phyloP scores from a whole-genome alignment of 176 grass and related monocot species.

The Triticum monococcum region DNA sequence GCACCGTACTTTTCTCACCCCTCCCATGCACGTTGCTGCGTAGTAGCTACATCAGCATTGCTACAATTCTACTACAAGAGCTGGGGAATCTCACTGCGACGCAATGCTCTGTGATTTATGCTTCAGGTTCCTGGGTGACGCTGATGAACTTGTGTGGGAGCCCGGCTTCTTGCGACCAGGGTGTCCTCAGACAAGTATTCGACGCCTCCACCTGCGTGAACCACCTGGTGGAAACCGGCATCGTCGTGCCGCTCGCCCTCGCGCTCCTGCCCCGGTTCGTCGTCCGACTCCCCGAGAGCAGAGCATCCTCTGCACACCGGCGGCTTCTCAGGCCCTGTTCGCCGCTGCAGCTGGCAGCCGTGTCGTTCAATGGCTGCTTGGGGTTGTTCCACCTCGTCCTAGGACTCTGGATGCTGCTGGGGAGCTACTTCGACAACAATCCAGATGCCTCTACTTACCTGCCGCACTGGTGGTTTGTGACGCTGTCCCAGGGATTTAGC shows the following conservation, averaged over 20 bases:
- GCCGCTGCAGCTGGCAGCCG: conserved; percentile 20
- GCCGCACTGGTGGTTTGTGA: conserved; percentile 47
- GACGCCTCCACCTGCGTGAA: conserved; percentile 68
- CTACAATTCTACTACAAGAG: neutral
- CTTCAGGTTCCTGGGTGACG: conserved; percentile 25
- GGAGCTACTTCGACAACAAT: neutral
- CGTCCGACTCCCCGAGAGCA: conserved; percentile 26
- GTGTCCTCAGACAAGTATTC: conserved; percentile 1
- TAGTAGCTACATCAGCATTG: neutral
- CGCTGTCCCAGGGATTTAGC: conserved; percentile 44
- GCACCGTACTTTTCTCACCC: neutral
- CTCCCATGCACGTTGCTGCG: neutral
- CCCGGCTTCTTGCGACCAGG: conserved; percentile 30
- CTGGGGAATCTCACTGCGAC: neutral
- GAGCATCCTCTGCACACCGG: neutral
- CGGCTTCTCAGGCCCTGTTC: conserved; percentile 18
- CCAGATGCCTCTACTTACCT: neutral
- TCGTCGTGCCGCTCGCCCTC: conserved; percentile 16
- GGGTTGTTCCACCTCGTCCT: conserved; percentile 47
- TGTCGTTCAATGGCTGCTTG: conserved; percentile 37
- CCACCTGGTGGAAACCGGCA: conserved; percentile 39
- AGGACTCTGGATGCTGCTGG: conserved; percentile 49
- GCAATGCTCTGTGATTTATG: neutral
- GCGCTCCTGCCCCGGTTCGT: conserved; percentile 35
- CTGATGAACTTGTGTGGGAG: conserved; percentile 42